Evolutionary conservation across 2,329 filamentous ascomycete species (phyloP).

Genomic region (Malbranchea zuffiana): DNA sequence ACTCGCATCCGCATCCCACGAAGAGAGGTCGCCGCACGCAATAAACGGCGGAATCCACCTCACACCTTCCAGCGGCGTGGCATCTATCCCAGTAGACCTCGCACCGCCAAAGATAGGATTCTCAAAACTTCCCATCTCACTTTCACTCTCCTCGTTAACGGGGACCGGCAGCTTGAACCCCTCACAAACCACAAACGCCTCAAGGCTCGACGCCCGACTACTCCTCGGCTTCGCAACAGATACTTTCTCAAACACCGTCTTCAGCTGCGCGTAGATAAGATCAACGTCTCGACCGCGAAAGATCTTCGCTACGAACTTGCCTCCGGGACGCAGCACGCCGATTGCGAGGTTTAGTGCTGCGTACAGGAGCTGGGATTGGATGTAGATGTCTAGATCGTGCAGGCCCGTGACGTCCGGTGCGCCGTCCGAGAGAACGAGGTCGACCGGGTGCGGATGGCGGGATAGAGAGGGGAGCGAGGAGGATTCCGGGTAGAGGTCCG

Average conservation of each 20-base stretch:
- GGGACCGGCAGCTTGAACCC: conserved; percentile 63
- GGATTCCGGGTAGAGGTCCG: conserved; percentile 47
- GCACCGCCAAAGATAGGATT: conserved; percentile 34
- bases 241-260: conserved; percentile 78
- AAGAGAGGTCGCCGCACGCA: conserved; percentile 89
- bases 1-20: conserved; percentile 91
- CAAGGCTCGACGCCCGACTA: conserved; percentile 89
- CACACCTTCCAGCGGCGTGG: conserved; percentile 31
- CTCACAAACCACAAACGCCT: conserved; percentile 92
- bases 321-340: conserved; percentile 82
- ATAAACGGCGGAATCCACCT: conserved; percentile 92
- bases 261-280: conserved; percentile 83
- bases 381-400: conserved; percentile 95
- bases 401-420: conserved; percentile 93
- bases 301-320: conserved; percentile 96
- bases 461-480: conserved; percentile 29
- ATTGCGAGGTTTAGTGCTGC: conserved; percentile 87
- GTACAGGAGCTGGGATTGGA: conserved; percentile 90
- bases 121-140: conserved; percentile 24
- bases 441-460: conserved; percentile 61
- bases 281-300: conserved; percentile 95
- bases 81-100: conserved; percentile 27
- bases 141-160: conserved; percentile 2
- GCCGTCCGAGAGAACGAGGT: conserved; percentile 89
- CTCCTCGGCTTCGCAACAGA: conserved; percentile 88